A percentile compares a stretch with the other conserved stretches of the same genome.
These are phyloP conservation scores for Tolypocladium endophyticum DNA, from an alignment of 2,329 filamentous ascomycete species.

Conservation along the genomic window DNA sequence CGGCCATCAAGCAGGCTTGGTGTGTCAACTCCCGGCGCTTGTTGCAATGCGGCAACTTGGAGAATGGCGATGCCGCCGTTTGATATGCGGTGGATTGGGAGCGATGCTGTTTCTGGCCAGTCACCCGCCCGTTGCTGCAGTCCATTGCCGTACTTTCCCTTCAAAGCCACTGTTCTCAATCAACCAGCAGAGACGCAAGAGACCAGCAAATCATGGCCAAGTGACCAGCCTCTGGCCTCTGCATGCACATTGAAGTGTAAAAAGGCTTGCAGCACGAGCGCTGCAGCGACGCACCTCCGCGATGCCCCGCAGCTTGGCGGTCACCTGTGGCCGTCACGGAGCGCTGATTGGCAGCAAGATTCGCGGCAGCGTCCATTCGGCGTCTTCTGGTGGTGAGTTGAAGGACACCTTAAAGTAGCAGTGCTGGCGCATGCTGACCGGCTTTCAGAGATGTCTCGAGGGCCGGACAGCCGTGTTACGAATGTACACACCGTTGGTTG, in stretches of 20 bases:
- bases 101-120: background rate
- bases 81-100: background rate
- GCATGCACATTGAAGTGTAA: background rate
- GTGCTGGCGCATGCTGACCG: background rate
- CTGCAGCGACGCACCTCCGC: background rate
- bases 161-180: background rate
- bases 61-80: background rate
- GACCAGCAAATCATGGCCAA: background rate
- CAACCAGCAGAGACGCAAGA: background rate
- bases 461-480: background rate
- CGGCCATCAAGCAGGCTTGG: background rate
- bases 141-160: background rate
- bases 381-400: background rate
- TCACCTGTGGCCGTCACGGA: background rate
- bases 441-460: background rate
- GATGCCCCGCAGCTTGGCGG: background rate
- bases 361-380: background rate
- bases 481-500: background rate
- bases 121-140: background rate
- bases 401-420: too few relatives aligned
- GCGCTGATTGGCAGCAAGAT: background rate
- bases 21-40: background rate
- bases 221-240: background rate
- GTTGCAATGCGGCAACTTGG: background rate
- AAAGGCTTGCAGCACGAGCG: background rate